phyloP scores from a whole-genome alignment of 2,329 filamentous ascomycete species.

The Rosellinia necatrix region DNA sequence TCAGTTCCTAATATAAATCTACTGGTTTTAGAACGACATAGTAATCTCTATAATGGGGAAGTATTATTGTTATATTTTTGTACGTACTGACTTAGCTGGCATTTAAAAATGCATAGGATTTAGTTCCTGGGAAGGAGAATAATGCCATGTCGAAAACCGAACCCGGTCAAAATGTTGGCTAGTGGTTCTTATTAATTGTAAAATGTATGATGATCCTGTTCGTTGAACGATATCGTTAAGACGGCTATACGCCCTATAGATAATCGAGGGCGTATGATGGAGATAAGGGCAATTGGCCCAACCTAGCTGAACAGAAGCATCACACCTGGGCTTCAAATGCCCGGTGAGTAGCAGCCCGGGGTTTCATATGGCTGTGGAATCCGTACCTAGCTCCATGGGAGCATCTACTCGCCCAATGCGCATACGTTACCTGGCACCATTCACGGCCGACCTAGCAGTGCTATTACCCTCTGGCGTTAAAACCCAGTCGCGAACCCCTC shows the following conservation, averaged over 20 bases:
- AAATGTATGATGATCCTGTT: no score
- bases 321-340: neutral
- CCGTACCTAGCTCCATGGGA: neutral
- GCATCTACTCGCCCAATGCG: neutral
- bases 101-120: no score
- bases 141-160: no score
- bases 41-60: no score
- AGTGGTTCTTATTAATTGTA: no score
- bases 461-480: constrained; percentile 35
- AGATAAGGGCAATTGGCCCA: neutral
- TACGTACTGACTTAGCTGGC: no score
- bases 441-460: constrained; percentile 9
- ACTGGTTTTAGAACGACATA: no score
- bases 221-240: neutral
- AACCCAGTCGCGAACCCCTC: constrained; percentile 81
- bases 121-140: no score
- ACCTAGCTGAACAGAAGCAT: neutral
- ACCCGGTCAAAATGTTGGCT: no score
- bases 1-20: no score
- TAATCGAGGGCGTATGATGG: neutral
- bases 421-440: constrained; percentile 15
- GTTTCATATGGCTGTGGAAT: neutral
- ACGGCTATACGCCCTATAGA: neutral
- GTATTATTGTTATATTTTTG: no score
- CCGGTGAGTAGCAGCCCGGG: neutral